Evolutionary conservation across 23 red algal species (phyloP).

Genomic region (Gracilaria gracilis): DNA sequence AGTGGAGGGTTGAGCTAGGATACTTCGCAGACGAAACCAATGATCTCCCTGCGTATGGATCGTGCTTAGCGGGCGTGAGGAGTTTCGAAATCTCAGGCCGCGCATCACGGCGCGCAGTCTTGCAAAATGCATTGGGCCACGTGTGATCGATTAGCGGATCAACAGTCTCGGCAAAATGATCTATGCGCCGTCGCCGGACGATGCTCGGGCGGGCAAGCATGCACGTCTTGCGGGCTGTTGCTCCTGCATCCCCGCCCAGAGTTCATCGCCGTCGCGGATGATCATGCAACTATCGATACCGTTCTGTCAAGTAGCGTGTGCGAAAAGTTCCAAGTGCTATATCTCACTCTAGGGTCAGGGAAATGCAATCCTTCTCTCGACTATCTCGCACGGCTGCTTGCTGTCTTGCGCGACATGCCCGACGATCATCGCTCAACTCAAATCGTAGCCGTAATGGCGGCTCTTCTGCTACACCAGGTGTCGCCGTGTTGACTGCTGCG

Average conservation of each 20-base stretch:
- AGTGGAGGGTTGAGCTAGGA: too few species aligned
- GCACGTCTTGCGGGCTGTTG: too few species aligned
- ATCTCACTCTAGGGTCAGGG: neutral
- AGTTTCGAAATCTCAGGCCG: too few species aligned
- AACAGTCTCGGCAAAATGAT: neutral
- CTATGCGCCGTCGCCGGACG: conserved; percentile 1
- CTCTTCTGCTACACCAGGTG: neutral
- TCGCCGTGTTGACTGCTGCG: neutral
- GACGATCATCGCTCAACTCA: conserved; percentile 27
- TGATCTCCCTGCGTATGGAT: neutral
- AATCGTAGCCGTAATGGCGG: neutral
- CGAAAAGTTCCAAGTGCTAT: neutral
- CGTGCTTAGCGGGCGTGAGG: neutral
- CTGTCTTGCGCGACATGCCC: conserved; percentile 15
- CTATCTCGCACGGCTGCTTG: conserved; percentile 20
- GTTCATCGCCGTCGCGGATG: conserved; percentile 12
- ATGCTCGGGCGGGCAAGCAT: too few species aligned
- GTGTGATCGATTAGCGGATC: conserved; percentile 41
- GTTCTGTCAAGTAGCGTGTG: conserved; percentile 8
- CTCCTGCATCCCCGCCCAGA: too few species aligned
- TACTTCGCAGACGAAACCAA: conserved; percentile 1
- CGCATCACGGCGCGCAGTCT: conserved; percentile 11
- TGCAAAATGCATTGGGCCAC: conserved; percentile 18
- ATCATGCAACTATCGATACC: neutral
- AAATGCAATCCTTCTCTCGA: conserved; percentile 31